These are phyloP conservation scores for Scortechinia acanthostroma DNA, from an alignment of 2,329 filamentous ascomycete species.

Conservation along the genomic window DNA sequence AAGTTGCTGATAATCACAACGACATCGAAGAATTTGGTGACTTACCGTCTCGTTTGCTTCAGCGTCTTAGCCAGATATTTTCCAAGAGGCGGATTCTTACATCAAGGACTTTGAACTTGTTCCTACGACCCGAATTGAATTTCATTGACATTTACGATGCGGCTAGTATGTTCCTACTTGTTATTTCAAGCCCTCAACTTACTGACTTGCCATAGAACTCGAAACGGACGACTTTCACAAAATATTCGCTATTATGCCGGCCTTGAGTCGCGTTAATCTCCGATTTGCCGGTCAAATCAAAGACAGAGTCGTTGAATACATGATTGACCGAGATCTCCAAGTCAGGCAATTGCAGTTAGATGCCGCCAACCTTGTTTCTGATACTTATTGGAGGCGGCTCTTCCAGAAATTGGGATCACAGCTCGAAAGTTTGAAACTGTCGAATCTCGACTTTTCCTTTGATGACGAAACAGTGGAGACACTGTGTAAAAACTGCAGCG, in stretches of 20 bases:
- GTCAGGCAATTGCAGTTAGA: conserved; percentile 74
- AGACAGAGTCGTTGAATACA: conserved; percentile 73
- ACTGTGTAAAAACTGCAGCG: conserved; percentile 59
- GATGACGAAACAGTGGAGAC: conserved; percentile 60
- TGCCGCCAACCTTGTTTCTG: conserved; percentile 75
- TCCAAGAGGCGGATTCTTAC: conserved; percentile 54
- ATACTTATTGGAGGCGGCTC: conserved; percentile 67
- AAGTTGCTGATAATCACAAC: conserved; percentile 53
- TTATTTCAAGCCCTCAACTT: conserved; percentile 16
- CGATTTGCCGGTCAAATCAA: conserved; percentile 89
- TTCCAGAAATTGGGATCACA: conserved; percentile 57
- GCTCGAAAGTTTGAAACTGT: conserved; percentile 68
- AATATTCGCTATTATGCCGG: conserved; percentile 71
- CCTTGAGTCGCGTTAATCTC: conserved; percentile 65
- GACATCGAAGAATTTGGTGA: conserved; percentile 61
- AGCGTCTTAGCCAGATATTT: conserved; percentile 53
- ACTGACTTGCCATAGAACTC: conserved; percentile 58
- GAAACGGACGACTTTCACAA: conserved; percentile 70
- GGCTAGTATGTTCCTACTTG: conserved; percentile 31
- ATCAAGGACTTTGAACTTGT: conserved; percentile 35
- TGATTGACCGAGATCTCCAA: conserved; percentile 63
- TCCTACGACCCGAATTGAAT: conserved; percentile 39
- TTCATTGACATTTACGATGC: conserved; percentile 53
- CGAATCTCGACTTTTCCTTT: conserved; percentile 78
- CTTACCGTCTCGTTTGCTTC: conserved; percentile 44